A percentile compares a stretch with the other conserved stretches of the same genome.
Conservation (phyloP, 2,329 filamentous ascomycete genomes). For the Orbilia oligospora region DNA sequence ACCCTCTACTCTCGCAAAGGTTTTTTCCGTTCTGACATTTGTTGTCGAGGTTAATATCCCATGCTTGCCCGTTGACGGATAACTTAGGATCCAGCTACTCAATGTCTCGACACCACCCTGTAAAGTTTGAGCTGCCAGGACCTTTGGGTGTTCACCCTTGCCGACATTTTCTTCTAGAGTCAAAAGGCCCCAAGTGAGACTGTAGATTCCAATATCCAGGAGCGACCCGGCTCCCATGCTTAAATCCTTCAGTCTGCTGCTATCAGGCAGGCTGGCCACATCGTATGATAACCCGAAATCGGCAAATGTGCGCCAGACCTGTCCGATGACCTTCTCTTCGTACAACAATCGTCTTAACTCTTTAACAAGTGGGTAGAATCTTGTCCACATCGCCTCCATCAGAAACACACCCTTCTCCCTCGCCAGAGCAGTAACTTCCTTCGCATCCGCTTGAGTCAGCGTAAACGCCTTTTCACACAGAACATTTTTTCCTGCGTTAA, state of each 20-base stretch:
- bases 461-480: constrained; percentile 70
- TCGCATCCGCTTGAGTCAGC: constrained; percentile 67
- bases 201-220: constrained; percentile 70
- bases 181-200: constrained; percentile 67
- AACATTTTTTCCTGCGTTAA: constrained; percentile 68
- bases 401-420: constrained; percentile 68
- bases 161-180: constrained; percentile 65
- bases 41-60: constrained; percentile 68
- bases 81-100: constrained; percentile 68
- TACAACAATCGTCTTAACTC: constrained; percentile 67
- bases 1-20: constrained; percentile 68
- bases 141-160: constrained; percentile 65
- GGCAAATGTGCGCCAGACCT: constrained; percentile 67
- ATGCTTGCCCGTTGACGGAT: constrained; percentile 67
- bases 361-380: constrained; percentile 68
- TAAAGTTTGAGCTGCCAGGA: constrained; percentile 67
- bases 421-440: constrained; percentile 68
- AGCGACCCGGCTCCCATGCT: constrained; percentile 68
- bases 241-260: constrained; percentile 67
- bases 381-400: constrained; percentile 70
- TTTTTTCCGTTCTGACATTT: constrained; percentile 62
- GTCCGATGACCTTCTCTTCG: constrained; percentile 67
- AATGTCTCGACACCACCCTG: constrained; percentile 66
- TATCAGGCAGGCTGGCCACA: constrained; percentile 65
- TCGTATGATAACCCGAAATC: constrained; percentile 68